A percentile compares a stretch with the other conserved stretches of the same genome.
phyloP scores from a whole-genome alignment of 2,329 filamentous ascomycete species.

The Neofusicoccum umdonicola region DNA sequence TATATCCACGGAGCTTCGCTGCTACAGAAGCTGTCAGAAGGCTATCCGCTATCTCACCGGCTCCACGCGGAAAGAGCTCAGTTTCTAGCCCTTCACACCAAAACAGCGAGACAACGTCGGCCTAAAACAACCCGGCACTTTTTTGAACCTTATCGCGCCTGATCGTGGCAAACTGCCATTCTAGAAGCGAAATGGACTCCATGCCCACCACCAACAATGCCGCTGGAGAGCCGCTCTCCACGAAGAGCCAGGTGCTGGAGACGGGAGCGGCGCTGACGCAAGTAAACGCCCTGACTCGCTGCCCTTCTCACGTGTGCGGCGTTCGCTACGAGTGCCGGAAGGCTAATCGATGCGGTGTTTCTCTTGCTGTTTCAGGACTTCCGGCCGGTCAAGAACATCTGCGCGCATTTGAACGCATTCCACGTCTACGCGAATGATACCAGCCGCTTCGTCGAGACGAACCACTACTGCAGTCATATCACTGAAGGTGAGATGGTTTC shows the following conservation, averaged over 20 bases:
- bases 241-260: constrained; percentile 59
- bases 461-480: constrained; percentile 81
- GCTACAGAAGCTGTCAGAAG: background rate
- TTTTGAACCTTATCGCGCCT: too few relatives aligned
- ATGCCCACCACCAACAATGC: constrained; percentile 42
- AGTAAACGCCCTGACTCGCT: constrained; percentile 31
- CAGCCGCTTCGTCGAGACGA: constrained; percentile 67
- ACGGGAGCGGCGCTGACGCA: constrained; percentile 61
- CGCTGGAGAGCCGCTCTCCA: constrained; percentile 51
- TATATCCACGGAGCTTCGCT: background rate
- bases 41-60: background rate
- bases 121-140: background rate
- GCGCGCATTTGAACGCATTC: constrained; percentile 83
- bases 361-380: constrained; percentile 54
- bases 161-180: background rate
- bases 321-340: background rate
- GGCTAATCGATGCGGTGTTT: background rate
- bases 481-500: constrained; percentile 53
- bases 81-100: background rate
- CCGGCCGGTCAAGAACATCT: constrained; percentile 69
- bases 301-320: background rate
- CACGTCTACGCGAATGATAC: constrained; percentile 77
- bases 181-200: constrained; percentile 22
- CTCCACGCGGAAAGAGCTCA: background rate
- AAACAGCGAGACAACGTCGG: background rate